Percentiles rank a stretch among this genome's conserved stretches.
These are phyloP conservation scores for Multifurca ochricompacta DNA, from an alignment of 768 basidiomycete species.

Conservation along the genomic window DNA sequence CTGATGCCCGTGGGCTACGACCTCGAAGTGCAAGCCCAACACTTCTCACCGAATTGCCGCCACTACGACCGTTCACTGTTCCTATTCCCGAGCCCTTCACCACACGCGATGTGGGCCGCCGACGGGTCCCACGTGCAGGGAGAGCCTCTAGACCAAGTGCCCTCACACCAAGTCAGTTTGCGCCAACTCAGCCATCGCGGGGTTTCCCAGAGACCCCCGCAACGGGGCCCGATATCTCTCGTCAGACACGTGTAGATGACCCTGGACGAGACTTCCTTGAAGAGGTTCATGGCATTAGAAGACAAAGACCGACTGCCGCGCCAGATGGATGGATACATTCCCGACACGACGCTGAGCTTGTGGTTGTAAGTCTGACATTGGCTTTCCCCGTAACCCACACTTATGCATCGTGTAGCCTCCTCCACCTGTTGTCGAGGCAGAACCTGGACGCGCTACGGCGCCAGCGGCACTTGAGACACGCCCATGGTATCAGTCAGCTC, in stretches of 20 bases:
- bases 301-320: background rate
- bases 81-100: conserved; percentile 8
- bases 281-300: background rate
- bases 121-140: background rate
- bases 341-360: background rate
- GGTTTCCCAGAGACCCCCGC: background rate
- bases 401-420: conserved; percentile 2
- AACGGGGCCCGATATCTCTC: background rate
- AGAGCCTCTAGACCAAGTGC: background rate
- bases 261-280: background rate
- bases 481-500: background rate
- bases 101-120: conserved; percentile 13
- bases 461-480: background rate
- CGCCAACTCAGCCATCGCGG: background rate
- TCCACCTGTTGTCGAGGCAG: background rate
- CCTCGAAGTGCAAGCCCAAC: conserved; percentile 38
- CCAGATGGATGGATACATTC: background rate
- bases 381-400: background rate
- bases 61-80: conserved; percentile 21
- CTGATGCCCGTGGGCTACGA: conserved; percentile 32
- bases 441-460: background rate
- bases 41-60: conserved; percentile 27
- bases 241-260: background rate
- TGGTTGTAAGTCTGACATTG: background rate
- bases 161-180: background rate